A percentile compares a stretch with the other conserved stretches of the same genome.
Evolutionary conservation across 108 stramenopile species (phyloP).

Genomic region (Cylindrotheca closterium): DNA sequence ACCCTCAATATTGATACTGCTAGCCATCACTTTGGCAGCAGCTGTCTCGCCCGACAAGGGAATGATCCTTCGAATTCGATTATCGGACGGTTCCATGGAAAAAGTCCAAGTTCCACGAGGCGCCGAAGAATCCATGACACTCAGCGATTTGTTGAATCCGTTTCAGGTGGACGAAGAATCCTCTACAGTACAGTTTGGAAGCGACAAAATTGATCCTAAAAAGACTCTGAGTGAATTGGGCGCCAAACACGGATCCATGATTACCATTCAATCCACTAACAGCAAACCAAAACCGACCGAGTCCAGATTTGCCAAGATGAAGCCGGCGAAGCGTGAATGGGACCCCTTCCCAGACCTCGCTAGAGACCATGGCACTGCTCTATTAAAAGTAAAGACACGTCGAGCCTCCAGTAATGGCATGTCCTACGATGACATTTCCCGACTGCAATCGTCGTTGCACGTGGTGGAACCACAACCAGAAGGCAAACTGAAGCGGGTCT

Average conservation of each 20-base stretch:
- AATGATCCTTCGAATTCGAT: conserved; percentile 41
- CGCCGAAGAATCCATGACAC: conserved; percentile 30
- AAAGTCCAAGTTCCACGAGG: conserved; percentile 28
- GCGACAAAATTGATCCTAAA: neutral
- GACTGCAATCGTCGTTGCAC: conserved; percentile 64
- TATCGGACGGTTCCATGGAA: conserved; percentile 52
- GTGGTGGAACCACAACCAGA: conserved; percentile 70
- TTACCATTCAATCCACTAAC: conserved; percentile 47
- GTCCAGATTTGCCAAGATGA: conserved; percentile 1
- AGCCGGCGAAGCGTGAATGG: conserved; percentile 26
- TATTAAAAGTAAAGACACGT: conserved; percentile 44
- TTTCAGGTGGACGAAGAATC: conserved; percentile 10
- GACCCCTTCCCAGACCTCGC: conserved; percentile 85
- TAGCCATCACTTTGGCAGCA: too few relatives aligned
- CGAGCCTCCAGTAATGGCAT: conserved; percentile 36
- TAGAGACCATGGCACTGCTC: conserved; percentile 60
- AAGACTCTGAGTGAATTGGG: conserved; percentile 27
- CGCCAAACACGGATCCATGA: conserved; percentile 69
- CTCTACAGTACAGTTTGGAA: conserved; percentile 1
- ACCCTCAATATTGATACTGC: too few relatives aligned
- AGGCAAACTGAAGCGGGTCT: conserved; percentile 64
- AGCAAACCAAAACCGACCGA: conserved; percentile 10
- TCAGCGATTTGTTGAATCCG: conserved; percentile 27
- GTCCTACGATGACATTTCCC: conserved; percentile 65
- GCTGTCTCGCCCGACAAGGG: neutral